Evolutionary conservation across 208 protist genomes (phyloP).

Genomic region (Crithidia sp.): DNA sequence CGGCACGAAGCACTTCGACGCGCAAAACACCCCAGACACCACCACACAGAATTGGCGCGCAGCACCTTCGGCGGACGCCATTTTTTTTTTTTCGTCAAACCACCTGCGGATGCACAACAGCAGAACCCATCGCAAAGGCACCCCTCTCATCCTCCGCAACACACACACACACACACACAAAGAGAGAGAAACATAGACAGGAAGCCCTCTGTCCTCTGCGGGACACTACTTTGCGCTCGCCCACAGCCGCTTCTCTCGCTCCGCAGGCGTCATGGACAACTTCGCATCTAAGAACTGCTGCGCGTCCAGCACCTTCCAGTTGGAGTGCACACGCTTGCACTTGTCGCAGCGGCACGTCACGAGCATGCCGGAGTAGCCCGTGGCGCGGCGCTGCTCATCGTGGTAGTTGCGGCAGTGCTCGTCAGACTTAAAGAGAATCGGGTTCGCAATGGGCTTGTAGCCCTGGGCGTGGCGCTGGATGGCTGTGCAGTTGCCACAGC

Average conservation of each 20-base stretch:
- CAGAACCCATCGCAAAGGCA: too few relatives aligned
- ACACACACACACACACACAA: too few relatives aligned
- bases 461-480: slow-evolving; percentile 75
- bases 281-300: slow-evolving; percentile 82
- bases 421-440: slow-evolving; percentile 88
- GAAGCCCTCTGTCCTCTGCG: too few relatives aligned
- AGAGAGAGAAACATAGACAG: too few relatives aligned
- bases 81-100: too few relatives aligned
- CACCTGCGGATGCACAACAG: too few relatives aligned
- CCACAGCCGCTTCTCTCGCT: slow-evolving; percentile 43
- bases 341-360: slow-evolving; percentile 67
- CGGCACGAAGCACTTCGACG: too few relatives aligned
- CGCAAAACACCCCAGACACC: too few relatives aligned
- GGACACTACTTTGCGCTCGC: slow-evolving; percentile 5
- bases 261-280: slow-evolving; percentile 49
- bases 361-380: slow-evolving; percentile 57
- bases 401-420: slow-evolving; percentile 83
- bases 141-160: too few relatives aligned
- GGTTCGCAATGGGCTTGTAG: slow-evolving; percentile 86
- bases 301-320: slow-evolving; percentile 73
- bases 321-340: slow-evolving; percentile 74
- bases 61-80: too few relatives aligned
- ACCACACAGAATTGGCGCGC: too few relatives aligned
- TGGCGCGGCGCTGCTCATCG: slow-evolving; percentile 70
- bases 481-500: slow-evolving; percentile 68